These are phyloP conservation scores for Cryptococcus deneoformans DNA, from an alignment of 1,284 basidiomycete species.

Conservation along the genomic window DNA sequence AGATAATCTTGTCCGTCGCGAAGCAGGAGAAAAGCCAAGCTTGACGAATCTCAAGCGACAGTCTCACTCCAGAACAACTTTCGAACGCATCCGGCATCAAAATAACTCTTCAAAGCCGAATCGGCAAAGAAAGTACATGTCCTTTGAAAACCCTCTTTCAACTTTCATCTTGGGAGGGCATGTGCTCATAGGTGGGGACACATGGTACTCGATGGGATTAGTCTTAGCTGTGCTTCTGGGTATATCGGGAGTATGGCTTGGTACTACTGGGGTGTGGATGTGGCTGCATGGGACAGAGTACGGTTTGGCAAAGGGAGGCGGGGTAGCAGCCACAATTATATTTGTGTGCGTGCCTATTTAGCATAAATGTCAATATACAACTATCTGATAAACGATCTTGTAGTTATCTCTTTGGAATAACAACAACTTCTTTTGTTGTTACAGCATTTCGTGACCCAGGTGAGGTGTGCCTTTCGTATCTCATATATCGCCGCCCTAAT, in stretches of 20 bases:
- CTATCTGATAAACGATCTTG: not conserved
- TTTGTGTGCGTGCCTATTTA: constrained; percentile 52
- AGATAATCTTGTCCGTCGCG: constrained; percentile 21
- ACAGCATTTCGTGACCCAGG: constrained; percentile 80
- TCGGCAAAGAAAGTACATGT: constrained; percentile 14
- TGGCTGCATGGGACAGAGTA: constrained; percentile 72
- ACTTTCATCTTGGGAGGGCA: constrained; percentile 69
- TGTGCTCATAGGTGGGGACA: constrained; percentile 78
- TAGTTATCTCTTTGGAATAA: constrained; percentile 38
- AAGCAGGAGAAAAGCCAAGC: not conserved
- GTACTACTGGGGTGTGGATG: constrained; percentile 80
- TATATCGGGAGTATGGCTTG: constrained; percentile 74
- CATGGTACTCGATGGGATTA: constrained; percentile 69
- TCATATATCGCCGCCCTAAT: not conserved
- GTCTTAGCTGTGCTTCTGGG: constrained; percentile 62
- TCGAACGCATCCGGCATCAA: not conserved
- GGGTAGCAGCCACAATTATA: constrained; percentile 71
- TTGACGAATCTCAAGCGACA: not conserved
- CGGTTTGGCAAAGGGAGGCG: constrained; percentile 70
- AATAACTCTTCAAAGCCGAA: not conserved
- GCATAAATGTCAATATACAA: not conserved
- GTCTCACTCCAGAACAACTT: not conserved
- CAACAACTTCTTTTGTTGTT: constrained; percentile 35
- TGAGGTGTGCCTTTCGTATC: constrained; percentile 1
- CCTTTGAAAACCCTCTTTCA: constrained; percentile 27